Base-by-base conservation (phyloP, 345 rosid genomes). In the Lagerstroemia speciosa region DNA sequence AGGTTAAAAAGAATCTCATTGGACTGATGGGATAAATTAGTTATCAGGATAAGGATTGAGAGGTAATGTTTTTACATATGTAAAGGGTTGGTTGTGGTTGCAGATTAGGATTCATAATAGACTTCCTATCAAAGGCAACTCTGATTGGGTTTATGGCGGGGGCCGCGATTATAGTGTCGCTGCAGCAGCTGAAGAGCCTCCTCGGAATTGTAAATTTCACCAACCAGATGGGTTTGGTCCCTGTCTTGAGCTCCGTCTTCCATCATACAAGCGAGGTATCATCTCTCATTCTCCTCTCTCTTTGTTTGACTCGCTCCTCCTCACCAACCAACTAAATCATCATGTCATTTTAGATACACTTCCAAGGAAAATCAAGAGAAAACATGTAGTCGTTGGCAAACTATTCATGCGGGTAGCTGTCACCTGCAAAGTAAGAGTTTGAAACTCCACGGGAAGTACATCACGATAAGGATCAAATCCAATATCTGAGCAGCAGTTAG, bases 141-240 rank as follows among this genome's bases (percentile, higher is more conserved):
- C 78, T 94, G 26, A 81, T 86, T 19, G 99, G 99, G 41, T 94
- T 94, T 87, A 91, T 91, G 99, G 96, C 93, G 29, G 99, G 99
- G 41, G 96, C 99, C 27, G 99, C 99, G 19, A 80, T 89, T 60
- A 89, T 94, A 57, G 99, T 94, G 26, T 86, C 97, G n/a, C 80
- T 94, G 45, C 97, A 94, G 69, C 97, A 94, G 81, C 90, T 94
- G 16, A 88, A 94, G 71, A 78, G 83, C 84, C 82, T 94, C 41
- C 97, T 91, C 22, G 99, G 99, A 72, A 94, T 94, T 70, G 86
- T 89, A 64, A 86, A 94, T 78, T 94, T 94, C 85, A 94, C 97
- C 33, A 74, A 69, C 45, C 77, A 94, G 67, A 94, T 94, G 97
- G 81, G 92, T 43, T 50, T 94, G 57, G 78, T 94, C 69, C 91